A percentile compares a stretch with the other conserved stretches of the same genome.
Conservation (phyloP, 2,329 filamentous ascomycete species). For the Colletotrichum tabaci region DNA sequence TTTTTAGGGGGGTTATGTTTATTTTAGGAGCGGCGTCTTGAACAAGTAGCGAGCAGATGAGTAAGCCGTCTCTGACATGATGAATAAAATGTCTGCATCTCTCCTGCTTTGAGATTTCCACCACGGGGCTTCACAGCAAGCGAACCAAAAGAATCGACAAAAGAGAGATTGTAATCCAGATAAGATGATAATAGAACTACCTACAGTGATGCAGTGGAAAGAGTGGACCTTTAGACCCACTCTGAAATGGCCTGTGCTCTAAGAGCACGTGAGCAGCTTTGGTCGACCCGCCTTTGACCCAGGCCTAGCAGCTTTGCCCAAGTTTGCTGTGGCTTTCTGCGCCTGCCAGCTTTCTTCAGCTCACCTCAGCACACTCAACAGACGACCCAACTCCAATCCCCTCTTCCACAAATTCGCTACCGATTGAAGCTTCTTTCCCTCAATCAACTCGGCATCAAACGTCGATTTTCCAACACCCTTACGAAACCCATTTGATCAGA, state of each 20-base stretch:
- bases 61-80: not conserved
- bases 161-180: not conserved
- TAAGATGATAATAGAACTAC: not conserved
- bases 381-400: conserved; percentile 6
- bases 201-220: not conserved
- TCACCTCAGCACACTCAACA: not conserved
- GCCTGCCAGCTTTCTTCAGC: not conserved
- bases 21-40: too few relatives aligned
- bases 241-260: conserved; percentile 15
- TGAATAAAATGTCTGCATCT: not conserved
- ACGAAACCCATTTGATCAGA: not conserved
- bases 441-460: conserved; percentile 2
- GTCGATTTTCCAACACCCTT: not conserved
- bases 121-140: not conserved
- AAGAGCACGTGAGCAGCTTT: conserved; percentile 32
- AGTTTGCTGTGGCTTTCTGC: conserved; percentile 19
- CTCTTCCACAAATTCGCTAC: conserved; percentile 11
- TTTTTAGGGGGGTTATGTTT: too few relatives aligned
- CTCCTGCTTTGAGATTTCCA: too few relatives aligned
- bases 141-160: too few relatives aligned
- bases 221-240: not conserved
- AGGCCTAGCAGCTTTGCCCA: not conserved
- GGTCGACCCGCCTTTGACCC: not conserved
- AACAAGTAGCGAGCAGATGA: not conserved
- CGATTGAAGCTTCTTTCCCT: not conserved